These are phyloP conservation scores for Tetradesmus lagerheimii DNA, from an alignment of 139 green algal genomes.

Conservation along the genomic window DNA sequence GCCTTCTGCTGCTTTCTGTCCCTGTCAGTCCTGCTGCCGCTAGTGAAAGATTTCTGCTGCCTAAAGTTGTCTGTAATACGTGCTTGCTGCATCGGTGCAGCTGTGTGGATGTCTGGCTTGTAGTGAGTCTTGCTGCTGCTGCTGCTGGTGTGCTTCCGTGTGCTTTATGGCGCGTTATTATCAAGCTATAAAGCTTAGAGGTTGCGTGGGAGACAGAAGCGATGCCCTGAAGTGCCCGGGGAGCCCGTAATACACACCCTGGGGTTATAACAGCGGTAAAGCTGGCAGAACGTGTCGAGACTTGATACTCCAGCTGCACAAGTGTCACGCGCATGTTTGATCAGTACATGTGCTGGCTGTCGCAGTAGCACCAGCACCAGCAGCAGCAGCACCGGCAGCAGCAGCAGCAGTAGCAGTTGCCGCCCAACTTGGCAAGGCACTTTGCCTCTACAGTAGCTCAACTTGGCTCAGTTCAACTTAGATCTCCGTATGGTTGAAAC, in stretches of 20 bases:
- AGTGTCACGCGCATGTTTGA: too few relatives aligned
- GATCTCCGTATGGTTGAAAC: not conserved
- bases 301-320: not conserved
- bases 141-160: not conserved
- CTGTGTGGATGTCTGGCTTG: not conserved
- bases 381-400: not conserved
- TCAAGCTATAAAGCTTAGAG: not conserved
- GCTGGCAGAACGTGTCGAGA: not conserved
- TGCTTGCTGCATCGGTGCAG: not conserved
- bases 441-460: not conserved
- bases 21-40: not conserved
- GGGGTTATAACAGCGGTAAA: not conserved
- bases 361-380: not conserved
- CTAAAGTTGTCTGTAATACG: slow-evolving; percentile 32
- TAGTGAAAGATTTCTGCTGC: slow-evolving; percentile 8
- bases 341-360: too few relatives aligned
- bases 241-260: not conserved
- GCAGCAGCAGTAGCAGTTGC: not conserved
- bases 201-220: not conserved
- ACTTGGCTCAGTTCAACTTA: not conserved
- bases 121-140: not conserved
- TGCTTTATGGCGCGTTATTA: not conserved
- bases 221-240: not conserved
- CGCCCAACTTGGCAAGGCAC: not conserved
- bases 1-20: not conserved